Base-by-base conservation (phyloP, 139 green algal species). In the Coccomyxa sp. region DNA sequence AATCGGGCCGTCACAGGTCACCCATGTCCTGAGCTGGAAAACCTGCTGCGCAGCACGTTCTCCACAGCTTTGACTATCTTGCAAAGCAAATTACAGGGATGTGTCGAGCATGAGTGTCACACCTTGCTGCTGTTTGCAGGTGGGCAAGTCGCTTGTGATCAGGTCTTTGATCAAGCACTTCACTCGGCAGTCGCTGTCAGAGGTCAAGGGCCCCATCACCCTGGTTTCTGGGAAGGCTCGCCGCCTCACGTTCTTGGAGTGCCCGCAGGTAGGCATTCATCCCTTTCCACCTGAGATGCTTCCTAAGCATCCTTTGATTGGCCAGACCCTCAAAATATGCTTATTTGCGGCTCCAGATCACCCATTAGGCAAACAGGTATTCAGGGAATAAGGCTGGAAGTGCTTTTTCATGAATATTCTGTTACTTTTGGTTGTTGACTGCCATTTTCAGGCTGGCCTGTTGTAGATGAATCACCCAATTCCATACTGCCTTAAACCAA, bases 91-190 rank as follows among this genome's bases (percentile, higher is more conserved):
- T n/a, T n/a, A 51, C 38, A 51, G 38, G 7, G 7, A 3, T 3
- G 38, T 11, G 38, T 7, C 3, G 38, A 51, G 38, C 38, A 51
- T 51, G 38, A 51, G 7, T 1, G 4, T 71, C 63, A 28, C 18
- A 11, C 10, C 86, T 91, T 25, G 18, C 18, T 71, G 63, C 63
- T 25, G 63, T 21, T 21, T 71, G 63, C 63, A 71, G 88, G 93
- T 95, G 18, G 97, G 97, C 75, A 99, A 99, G 86, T 96, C 90
- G 32, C 98, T 93, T 0, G 87, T 99, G 38, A 98, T 99, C 87
- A 89, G 90, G 32, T 94, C 90, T 76, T 90, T 99, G 45, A 91
- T 99, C 57, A 98, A 98, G 92, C 97, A 99, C 90, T 99, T 96
- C 90, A 97, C 95, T 0, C 90, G 91, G n/a, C 95, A 99, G 83